Percentiles rank a stretch among this genome's conserved stretches.
Evolutionary conservation across 1,284 basidiomycete species (phyloP).

Genomic region (Sutorius eximius): DNA sequence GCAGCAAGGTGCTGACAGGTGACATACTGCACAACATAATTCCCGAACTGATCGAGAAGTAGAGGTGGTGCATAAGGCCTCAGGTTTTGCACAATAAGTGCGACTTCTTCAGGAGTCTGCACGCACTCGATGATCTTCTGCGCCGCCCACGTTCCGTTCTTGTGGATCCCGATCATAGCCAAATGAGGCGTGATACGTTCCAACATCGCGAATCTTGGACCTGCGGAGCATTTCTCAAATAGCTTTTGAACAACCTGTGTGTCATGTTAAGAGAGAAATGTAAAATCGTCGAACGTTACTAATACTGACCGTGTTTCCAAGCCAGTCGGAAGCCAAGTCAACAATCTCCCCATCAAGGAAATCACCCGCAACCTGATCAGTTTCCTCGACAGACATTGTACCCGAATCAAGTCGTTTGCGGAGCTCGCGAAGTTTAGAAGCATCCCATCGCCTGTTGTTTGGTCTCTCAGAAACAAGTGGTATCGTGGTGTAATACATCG

Average conservation of each 20-base stretch:
- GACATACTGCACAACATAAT: slow-evolving; percentile 94
- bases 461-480: slow-evolving; percentile 82
- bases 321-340: slow-evolving; percentile 97
- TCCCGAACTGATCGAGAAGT: slow-evolving; percentile 94
- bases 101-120: slow-evolving; percentile 84
- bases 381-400: slow-evolving; percentile 81
- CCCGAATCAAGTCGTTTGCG: slow-evolving; percentile 82
- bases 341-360: slow-evolving; percentile 89
- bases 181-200: slow-evolving; percentile 93
- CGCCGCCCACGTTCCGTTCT: slow-evolving; percentile 99
- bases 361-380: slow-evolving; percentile 87
- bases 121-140: slow-evolving; percentile 99
- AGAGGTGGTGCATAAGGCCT: slow-evolving; percentile 92
- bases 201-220: slow-evolving; percentile 84
- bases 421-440: slow-evolving; percentile 91
- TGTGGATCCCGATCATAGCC: slow-evolving; percentile 98
- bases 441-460: slow-evolving; percentile 88
- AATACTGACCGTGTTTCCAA: slow-evolving; percentile 88
- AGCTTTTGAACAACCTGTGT: slow-evolving; percentile 89
- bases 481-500: slow-evolving; percentile 92
- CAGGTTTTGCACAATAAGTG: slow-evolving; percentile 82
- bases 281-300: not conserved
- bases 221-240: slow-evolving; percentile 85
- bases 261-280: slow-evolving; percentile 16
- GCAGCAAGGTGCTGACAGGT: not conserved